Evolutionary conservation across 2,329 filamentous ascomycete genomes (phyloP).

Genomic region (Beauveria australis): DNA sequence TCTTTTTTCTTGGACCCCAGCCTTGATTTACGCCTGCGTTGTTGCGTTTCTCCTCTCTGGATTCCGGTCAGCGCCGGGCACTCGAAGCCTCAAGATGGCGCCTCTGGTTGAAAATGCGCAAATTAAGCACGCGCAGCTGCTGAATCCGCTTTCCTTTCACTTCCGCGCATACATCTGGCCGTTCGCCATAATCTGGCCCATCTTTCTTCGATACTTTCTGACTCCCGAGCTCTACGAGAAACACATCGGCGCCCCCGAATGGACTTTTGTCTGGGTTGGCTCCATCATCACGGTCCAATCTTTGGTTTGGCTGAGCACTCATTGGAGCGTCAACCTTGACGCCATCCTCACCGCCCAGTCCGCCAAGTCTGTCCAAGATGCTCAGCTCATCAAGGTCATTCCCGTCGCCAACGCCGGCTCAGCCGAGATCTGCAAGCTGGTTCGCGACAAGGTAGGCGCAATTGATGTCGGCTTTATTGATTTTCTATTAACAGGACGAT

Average conservation of each 20-base stretch:
- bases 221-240: conserved; percentile 76
- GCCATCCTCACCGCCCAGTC: conserved; percentile 72
- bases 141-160: conserved; percentile 74
- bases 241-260: conserved; percentile 89
- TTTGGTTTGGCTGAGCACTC: conserved; percentile 87
- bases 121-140: conserved; percentile 79
- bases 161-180: conserved; percentile 90
- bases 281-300: conserved; percentile 82
- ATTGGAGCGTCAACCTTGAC: conserved; percentile 90
- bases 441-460: conserved; percentile 57
- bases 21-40: neutral
- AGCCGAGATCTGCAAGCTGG: conserved; percentile 76
- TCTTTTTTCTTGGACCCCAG: neutral
- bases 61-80: conserved; percentile 1
- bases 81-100: conserved; percentile 41
- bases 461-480: neutral
- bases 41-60: neutral
- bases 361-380: conserved; percentile 62
- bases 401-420: conserved; percentile 83
- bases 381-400: conserved; percentile 84
- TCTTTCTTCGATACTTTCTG: conserved; percentile 83
- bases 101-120: conserved; percentile 86
- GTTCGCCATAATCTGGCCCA: conserved; percentile 83
- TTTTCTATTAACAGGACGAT: neutral
- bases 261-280: conserved; percentile 93